These are phyloP conservation scores for Aspergillus fumigatus DNA, from an alignment of 2,329 filamentous ascomycete species.

Conservation along the genomic window DNA sequence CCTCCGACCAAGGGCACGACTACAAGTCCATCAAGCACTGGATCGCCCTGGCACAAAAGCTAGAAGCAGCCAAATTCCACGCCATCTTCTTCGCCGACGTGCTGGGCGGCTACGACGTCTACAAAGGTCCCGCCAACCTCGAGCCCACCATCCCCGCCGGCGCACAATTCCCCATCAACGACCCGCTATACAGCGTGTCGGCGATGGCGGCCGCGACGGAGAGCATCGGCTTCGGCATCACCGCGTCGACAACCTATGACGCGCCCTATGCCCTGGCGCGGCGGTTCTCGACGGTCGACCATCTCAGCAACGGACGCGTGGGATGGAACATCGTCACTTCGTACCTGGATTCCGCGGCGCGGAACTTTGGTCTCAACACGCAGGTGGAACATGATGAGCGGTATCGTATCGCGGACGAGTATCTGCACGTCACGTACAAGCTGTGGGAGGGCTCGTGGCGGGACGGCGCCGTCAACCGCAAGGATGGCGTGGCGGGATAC, in stretches of 20 bases:
- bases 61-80: slow-evolving; percentile 48
- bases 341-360: slow-evolving; percentile 45
- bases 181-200: slow-evolving; percentile 39
- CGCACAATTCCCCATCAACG: slow-evolving; percentile 43
- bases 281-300: slow-evolving; percentile 52
- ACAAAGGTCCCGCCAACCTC: slow-evolving; percentile 39
- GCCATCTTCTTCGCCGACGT: slow-evolving; percentile 51
- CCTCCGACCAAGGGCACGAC: slow-evolving; percentile 31
- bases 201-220: slow-evolving; percentile 47
- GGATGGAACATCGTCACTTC: slow-evolving; percentile 52
- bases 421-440: slow-evolving; percentile 44
- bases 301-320: slow-evolving; percentile 48
- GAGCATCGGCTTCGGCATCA: slow-evolving; percentile 48
- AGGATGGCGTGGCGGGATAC: slow-evolving; percentile 21
- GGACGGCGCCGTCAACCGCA: slow-evolving; percentile 32
- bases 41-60: slow-evolving; percentile 44
- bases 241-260: slow-evolving; percentile 53
- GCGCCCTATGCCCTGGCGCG: slow-evolving; percentile 52
- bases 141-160: slow-evolving; percentile 36
- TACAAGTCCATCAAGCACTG: slow-evolving; percentile 45
- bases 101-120: slow-evolving; percentile 45
- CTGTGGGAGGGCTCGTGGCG: slow-evolving; percentile 53
- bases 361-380: slow-evolving; percentile 44
- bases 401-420: slow-evolving; percentile 47
- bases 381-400: slow-evolving; percentile 48